These are phyloP conservation scores for Isoetes taiwanensis DNA, from an alignment of 75 land plant species.

Conservation along the genomic window DNA sequence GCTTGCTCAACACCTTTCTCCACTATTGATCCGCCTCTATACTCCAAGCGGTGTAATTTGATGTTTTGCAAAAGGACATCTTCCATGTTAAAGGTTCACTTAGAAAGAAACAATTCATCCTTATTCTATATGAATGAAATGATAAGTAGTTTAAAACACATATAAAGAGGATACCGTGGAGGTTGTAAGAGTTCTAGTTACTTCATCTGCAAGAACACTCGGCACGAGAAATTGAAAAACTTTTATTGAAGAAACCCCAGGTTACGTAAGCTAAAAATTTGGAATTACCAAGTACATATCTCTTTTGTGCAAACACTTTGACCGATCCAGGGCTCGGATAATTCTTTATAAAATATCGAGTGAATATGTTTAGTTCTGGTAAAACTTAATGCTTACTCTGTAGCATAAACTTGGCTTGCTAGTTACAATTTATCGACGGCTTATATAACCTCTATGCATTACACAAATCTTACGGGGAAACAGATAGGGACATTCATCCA, in stretches of 20 bases:
- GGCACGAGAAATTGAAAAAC: constrained; percentile 22
- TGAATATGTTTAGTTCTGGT: too few species aligned
- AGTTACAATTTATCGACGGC: too few species aligned
- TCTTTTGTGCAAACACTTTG: constrained; percentile 89
- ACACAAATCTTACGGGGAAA: constrained; percentile 21
- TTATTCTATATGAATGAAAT: neutral
- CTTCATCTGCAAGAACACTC: constrained; percentile 93
- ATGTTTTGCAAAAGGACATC: constrained; percentile 89
- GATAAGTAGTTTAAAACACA: neutral
- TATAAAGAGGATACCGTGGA: constrained; percentile 69
- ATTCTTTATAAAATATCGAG: constrained; percentile 40
- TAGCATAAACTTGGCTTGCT: too few species aligned
- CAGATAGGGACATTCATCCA: constrained; percentile 35
- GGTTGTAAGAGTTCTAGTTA: constrained; percentile 58
- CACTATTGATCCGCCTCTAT: constrained; percentile 76
- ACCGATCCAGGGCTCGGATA: constrained; percentile 91
- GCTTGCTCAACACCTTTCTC: constrained; percentile 89
- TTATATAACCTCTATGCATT: too few species aligned
- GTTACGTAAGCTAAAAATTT: neutral
- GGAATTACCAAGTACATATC: constrained; percentile 77
- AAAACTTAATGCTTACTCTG: too few species aligned
- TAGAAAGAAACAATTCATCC: neutral
- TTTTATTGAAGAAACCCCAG: neutral
- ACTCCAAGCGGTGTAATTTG: constrained; percentile 90
- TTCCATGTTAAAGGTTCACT: constrained; percentile 17